Conservation (phyloP, 352 stramenopile species). For the Elongisporangium undulatum region DNA sequence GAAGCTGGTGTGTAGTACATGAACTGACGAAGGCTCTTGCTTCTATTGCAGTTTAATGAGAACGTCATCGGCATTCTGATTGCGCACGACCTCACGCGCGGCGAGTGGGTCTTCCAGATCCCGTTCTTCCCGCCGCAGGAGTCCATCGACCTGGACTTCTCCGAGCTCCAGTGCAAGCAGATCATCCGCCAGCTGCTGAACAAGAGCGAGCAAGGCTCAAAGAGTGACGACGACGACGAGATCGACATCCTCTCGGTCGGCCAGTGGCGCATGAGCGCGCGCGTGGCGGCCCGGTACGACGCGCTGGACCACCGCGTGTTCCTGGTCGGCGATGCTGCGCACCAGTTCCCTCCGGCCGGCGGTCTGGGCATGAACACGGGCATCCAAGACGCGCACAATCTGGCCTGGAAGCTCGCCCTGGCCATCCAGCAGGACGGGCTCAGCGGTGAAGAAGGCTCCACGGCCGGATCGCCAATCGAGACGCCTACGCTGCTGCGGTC, state of each 20-base stretch:
- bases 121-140: constrained; percentile 90
- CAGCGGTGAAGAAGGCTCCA: background rate
- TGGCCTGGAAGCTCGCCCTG: constrained; percentile 89
- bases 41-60: constrained; percentile 55
- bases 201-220: constrained; percentile 2
- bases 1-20: background rate
- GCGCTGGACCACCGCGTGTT: constrained; percentile 57
- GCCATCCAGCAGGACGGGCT: constrained; percentile 29
- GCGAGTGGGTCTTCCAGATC: constrained; percentile 92
- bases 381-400: constrained; percentile 90
- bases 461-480: constrained; percentile 1
- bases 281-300: constrained; percentile 88
- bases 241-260: constrained; percentile 80
- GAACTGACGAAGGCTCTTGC: constrained; percentile 1
- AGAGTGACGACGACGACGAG: constrained; percentile 28
- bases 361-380: constrained; percentile 94
- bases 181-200: constrained; percentile 52
- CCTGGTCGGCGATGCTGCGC: constrained; percentile 88
- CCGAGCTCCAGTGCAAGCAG: constrained; percentile 40
- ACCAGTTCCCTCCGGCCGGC: constrained; percentile 90
- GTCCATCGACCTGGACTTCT: constrained; percentile 61
- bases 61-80: constrained; percentile 90
- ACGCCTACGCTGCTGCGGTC: constrained; percentile 42
- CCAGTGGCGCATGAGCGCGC: constrained; percentile 92
- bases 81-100: constrained; percentile 85